phyloP scores from a whole-genome alignment of 768 basidiomycete genomes.

The Melanogaster broomeanus region DNA sequence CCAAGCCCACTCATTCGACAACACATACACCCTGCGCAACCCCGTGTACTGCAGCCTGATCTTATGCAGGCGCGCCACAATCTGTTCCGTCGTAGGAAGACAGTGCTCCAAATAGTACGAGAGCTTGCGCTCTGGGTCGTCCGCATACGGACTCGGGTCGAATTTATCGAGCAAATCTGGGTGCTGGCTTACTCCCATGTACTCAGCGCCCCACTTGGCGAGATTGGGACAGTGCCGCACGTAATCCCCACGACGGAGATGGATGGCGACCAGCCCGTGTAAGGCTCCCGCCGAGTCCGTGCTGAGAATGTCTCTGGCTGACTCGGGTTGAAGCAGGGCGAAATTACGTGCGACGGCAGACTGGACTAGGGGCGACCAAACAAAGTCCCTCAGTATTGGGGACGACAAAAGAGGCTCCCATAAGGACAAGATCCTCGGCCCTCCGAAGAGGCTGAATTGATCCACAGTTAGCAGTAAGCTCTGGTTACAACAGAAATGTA shows the following conservation, averaged over 20 bases:
- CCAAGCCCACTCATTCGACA: constrained; percentile 54
- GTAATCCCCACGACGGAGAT: constrained; percentile 60
- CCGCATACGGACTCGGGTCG: constrained; percentile 20
- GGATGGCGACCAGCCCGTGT: constrained; percentile 51
- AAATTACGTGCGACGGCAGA: constrained; percentile 52
- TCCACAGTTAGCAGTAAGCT: background rate
- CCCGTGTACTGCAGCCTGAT: constrained; percentile 34
- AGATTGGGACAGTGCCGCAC: constrained; percentile 54
- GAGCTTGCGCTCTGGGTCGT: constrained; percentile 1
- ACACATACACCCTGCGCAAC: constrained; percentile 43
- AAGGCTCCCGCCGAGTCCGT: constrained; percentile 28
- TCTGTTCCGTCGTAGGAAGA: constrained; percentile 41
- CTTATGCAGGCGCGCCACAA: constrained; percentile 39
- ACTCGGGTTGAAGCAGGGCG: constrained; percentile 38
- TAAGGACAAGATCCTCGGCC: constrained; percentile 40
- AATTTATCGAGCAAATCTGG: constrained; percentile 44
- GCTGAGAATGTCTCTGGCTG: constrained; percentile 22
- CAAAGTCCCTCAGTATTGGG: constrained; percentile 50
- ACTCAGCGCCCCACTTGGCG: constrained; percentile 42
- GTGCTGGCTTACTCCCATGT: constrained; percentile 53
- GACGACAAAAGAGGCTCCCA: constrained; percentile 46
- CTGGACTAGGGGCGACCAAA: constrained; percentile 55
- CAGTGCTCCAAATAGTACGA: constrained; percentile 32
- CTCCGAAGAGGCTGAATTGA: constrained; percentile 46
- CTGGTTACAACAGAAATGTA: too few species aligned